A percentile compares a stretch with the other conserved stretches of the same genome.
Evolutionary conservation across 2,329 filamentous ascomycete genomes (phyloP).

Genomic region (Tolypocladium amazonense): DNA sequence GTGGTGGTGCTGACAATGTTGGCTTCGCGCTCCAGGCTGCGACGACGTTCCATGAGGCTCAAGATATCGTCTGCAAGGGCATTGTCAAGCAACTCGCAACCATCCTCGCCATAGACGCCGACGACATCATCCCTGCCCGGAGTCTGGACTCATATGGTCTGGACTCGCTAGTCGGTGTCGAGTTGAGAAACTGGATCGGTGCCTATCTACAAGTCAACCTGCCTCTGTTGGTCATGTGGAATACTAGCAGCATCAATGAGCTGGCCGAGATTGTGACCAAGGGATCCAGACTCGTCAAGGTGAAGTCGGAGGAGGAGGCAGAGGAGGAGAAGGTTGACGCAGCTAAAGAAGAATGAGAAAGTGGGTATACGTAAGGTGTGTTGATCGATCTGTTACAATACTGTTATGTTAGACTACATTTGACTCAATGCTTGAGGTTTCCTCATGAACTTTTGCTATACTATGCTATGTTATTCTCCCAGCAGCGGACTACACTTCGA

Average conservation of each 20-base stretch:
- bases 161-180: constrained; percentile 20
- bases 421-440: not conserved
- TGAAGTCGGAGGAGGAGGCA: not conserved
- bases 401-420: not conserved
- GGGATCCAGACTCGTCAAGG: constrained; percentile 10
- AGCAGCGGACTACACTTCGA: not conserved
- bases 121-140: constrained; percentile 12
- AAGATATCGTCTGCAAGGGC: constrained; percentile 6
- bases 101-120: constrained; percentile 12
- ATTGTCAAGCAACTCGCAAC: constrained; percentile 13
- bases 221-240: constrained; percentile 11
- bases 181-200: constrained; percentile 18
- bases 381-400: not conserved
- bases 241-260: constrained; percentile 11
- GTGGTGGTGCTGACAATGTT: not conserved
- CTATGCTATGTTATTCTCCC: not conserved
- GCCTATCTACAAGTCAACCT: constrained; percentile 11
- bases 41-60: constrained; percentile 7
- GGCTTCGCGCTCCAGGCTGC: constrained; percentile 1
- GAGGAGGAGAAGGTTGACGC: not conserved
- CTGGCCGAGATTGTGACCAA: constrained; percentile 9
- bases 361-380: not conserved
- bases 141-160: constrained; percentile 14
- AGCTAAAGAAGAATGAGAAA: not conserved
- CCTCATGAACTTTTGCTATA: not conserved